Percentiles rank a stretch among this genome's conserved stretches.
These are phyloP conservation scores for Priceomyces castillae DNA, from an alignment of 805 yeast genomes.

Conservation along the genomic window DNA sequence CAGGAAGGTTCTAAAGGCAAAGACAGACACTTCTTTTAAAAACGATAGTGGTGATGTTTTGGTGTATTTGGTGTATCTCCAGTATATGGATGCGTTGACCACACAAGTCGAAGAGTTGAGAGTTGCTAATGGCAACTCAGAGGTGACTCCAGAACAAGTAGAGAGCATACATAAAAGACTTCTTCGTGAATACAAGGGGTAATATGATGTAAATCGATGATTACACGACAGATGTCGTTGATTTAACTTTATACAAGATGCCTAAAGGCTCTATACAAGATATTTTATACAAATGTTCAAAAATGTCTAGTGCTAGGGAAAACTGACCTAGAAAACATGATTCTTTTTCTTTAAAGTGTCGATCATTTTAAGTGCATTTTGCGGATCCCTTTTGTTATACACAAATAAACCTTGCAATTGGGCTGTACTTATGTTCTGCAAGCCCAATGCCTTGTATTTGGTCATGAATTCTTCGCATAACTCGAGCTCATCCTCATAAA, in stretches of 20 bases:
- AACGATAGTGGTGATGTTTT: slow-evolving; percentile 43
- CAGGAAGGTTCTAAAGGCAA: slow-evolving; percentile 19
- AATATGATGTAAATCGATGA: background rate
- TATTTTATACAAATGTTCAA: too few relatives aligned
- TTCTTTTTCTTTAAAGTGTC: slow-evolving; percentile 38
- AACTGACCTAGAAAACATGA: slow-evolving; percentile 16
- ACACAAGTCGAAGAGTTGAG: slow-evolving; percentile 39
- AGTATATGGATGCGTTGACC: slow-evolving; percentile 43
- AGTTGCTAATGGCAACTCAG: slow-evolving; percentile 36
- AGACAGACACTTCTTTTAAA: slow-evolving; percentile 19
- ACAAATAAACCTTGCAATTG: slow-evolving; percentile 95
- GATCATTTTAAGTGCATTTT: slow-evolving; percentile 68
- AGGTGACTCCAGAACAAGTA: slow-evolving; percentile 36
- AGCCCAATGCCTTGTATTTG: slow-evolving; percentile 45
- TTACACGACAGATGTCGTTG: background rate
- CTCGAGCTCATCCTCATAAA: slow-evolving; percentile 63
- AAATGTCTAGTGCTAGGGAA: too few relatives aligned
- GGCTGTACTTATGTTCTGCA: slow-evolving; percentile 73
- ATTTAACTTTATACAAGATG: background rate
- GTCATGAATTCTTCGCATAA: slow-evolving; percentile 52
- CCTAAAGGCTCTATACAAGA: background rate
- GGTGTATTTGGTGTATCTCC: slow-evolving; percentile 46
- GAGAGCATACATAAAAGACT: slow-evolving; percentile 32
- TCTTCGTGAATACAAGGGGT: slow-evolving; percentile 38
- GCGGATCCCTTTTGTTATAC: slow-evolving; percentile 81